Evolutionary conservation across 768 basidiomycete species (phyloP), one percentile per base, ranked within the genome.

Genomic region (Tephrocybe sp.): DNA sequence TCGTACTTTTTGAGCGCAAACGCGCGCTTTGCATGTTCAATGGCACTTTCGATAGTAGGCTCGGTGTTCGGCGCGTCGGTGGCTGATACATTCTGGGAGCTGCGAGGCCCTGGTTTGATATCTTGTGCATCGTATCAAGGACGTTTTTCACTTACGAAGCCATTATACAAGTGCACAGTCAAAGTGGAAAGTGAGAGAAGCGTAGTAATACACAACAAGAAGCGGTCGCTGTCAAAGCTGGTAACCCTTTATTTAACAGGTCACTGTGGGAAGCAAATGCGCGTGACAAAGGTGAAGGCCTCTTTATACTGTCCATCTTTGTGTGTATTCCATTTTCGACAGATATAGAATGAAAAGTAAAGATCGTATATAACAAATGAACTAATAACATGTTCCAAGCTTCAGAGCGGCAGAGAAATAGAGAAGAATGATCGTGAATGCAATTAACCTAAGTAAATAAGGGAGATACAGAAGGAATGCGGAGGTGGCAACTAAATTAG

Each of bases 1-100:
- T 93, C 89, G 58, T 84, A 94, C 66, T 91, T 89, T 64, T 77
- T 80, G 62, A 94, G 80, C 24, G 92, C 91, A 68, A 91, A 90
- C 1, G 91, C 90, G 73, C 90, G 89, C 75, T 88, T 89, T 1
- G 86, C 91, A 53, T 83, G 86, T 62, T 90, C 89, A 47, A 92
- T 71, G 9, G 78, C 74, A 39, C 70, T 78, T 58, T 86, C 83
- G 49, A 87, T 57, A 15, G 72, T 70, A 43, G 64, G 56, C 41
- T 73, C 68, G 19, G 61, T 38, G 19, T 52, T 57, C 24, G 60
- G 15, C 41, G 55, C 52, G 57, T 59, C 56, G 22, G 47, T 32
- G 27, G 52, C 37, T 11, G 51, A 11, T 22, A 37, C 45, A n/a
- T 52, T 47, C 31, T 51, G 36, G 11, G 41, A 46, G 12, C 55